Base-by-base conservation (phyloP, 495 filamentous ascomycete species). In the Aspergillus haitiensis region DNA sequence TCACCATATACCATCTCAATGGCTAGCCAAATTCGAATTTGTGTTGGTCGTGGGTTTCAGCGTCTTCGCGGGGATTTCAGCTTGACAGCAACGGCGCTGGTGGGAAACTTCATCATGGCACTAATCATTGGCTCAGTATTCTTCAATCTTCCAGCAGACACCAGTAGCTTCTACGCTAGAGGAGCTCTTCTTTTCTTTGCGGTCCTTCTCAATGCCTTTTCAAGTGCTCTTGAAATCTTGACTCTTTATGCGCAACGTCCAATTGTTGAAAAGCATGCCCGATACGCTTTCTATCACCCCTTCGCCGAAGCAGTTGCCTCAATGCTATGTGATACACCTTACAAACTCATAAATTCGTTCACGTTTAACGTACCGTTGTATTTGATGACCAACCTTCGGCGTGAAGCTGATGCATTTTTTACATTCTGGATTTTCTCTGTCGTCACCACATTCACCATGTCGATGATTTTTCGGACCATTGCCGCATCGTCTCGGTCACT, bases 111-210 rank as follows among this genome's bases (percentile, higher is more conserved):
- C 48, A 69, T 84, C 64, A 87, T 94, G 82, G 81, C 90, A 31
- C 75, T 97, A 36, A 88, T 97, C 65, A 85, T 96, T 62, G 85
- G 88, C 36, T 88, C 83, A 54, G 86, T 95, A 37, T 97, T 92
- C 75, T 96, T 87, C 73, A 88, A 92, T 58, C 74, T 92, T 5
- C 72, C 81, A 18, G 69, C 32, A 75, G 77, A 55, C 84, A 90
- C 46, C 62, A 70, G 52, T 81, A 82, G 72, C 27, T 92, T 96
- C 75, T 88, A 82, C 73, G 79, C 82, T 55, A 82, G 88, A 49
- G 90, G 89, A 35, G 89, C 88, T 49, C 78, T 92, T 1, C 78
- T 97, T 18, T 97, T 96, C 82, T 95, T 96, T 64, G 89, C 90
- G 42, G 85, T 93, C 62, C 79, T 97, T 13, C 66, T 81, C 18